Percentiles rank a stretch among this genome's conserved stretches.
These are phyloP conservation scores for Sugiyamaella chiloensis DNA, from an alignment of 805 yeast species.

Conservation along the genomic window DNA sequence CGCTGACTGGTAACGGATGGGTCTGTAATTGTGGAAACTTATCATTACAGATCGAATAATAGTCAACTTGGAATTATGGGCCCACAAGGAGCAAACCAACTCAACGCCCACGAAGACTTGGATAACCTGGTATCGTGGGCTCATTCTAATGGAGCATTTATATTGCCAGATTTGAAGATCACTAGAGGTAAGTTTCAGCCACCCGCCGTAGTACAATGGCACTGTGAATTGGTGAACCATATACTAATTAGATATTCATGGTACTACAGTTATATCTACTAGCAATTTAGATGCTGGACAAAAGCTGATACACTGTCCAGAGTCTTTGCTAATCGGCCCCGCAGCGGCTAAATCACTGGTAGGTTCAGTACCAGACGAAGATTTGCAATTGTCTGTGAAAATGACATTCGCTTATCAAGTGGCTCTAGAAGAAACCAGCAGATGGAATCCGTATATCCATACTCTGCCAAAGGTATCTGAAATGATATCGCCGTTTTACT, in stretches of 20 bases:
- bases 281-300: too few relatives aligned
- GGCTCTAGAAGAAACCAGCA: slow-evolving; percentile 24
- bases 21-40: too few relatives aligned
- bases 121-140: neutral
- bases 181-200: neutral
- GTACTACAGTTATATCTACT: neutral
- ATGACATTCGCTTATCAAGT: slow-evolving; percentile 22
- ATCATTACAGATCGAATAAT: too few relatives aligned
- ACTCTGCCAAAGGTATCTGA: slow-evolving; percentile 45
- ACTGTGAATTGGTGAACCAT: neutral
- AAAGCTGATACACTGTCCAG: neutral
- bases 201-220: too few relatives aligned
- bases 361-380: neutral
- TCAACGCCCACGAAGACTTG: too few relatives aligned
- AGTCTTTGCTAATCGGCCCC: slow-evolving; percentile 1
- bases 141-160: neutral
- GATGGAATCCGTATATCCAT: slow-evolving; percentile 45
- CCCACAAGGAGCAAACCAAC: too few relatives aligned
- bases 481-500: slow-evolving; percentile 63
- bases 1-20: too few relatives aligned
- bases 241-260: neutral
- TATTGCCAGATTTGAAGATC: neutral
- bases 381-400: slow-evolving; percentile 17
- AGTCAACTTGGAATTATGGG: too few relatives aligned
- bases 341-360: neutral